phyloP scores from a whole-genome alignment of 2,329 filamentous ascomycete species.

The Colletotrichum karsti region DNA sequence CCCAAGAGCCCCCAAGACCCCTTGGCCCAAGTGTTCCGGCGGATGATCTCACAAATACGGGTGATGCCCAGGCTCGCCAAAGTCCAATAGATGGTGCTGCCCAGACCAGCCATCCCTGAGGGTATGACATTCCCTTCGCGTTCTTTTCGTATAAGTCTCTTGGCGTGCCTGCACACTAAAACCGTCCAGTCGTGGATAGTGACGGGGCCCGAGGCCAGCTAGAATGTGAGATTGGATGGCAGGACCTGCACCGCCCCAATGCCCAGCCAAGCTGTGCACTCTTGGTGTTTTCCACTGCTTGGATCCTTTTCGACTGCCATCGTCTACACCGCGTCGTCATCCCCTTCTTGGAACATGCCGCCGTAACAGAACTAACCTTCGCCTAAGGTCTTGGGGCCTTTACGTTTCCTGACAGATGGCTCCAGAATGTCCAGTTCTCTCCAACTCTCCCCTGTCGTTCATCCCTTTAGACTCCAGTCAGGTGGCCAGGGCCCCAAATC shows the following conservation, averaged over 20 bases:
- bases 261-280: slow-evolving; percentile 19
- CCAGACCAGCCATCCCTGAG: slow-evolving; percentile 16
- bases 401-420: background rate
- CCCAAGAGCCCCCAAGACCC: slow-evolving; percentile 6
- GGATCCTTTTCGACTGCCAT: background rate
- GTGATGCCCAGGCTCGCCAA: slow-evolving; percentile 16
- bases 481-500: background rate
- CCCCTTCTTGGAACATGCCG: slow-evolving; percentile 7
- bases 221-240: slow-evolving; percentile 23
- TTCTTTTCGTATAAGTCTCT: slow-evolving; percentile 14
- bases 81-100: slow-evolving; percentile 20
- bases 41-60: slow-evolving; percentile 16
- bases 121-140: slow-evolving; percentile 6
- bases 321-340: slow-evolving; percentile 17
- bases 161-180: slow-evolving; percentile 2
- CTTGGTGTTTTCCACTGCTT: background rate
- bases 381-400: background rate
- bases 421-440: background rate
- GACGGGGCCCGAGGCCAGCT: background rate
- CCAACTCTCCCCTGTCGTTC: background rate
- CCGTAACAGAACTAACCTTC: background rate
- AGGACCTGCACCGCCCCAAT: slow-evolving; percentile 23
- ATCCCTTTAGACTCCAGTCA: background rate
- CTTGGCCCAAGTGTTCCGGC: background rate
- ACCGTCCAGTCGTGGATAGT: background rate